Conservation (phyloP, 495 filamentous ascomycete genomes). For the Penicillium arizonense region DNA sequence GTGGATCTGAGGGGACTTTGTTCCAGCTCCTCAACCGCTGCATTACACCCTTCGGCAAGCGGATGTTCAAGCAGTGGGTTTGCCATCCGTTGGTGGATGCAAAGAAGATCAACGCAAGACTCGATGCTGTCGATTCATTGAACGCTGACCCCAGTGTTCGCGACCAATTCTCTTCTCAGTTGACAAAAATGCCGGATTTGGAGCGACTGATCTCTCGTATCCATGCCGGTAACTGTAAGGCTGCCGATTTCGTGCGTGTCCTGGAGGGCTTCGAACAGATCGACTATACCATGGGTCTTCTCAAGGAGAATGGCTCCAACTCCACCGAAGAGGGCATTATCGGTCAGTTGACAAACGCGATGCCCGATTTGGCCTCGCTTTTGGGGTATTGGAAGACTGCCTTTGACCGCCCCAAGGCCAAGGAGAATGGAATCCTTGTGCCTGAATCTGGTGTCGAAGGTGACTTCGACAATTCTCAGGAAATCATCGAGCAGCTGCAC, state of each 20-base stretch:
- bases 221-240: slow-evolving; percentile 83
- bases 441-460: slow-evolving; percentile 88
- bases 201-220: slow-evolving; percentile 93
- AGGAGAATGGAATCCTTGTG: slow-evolving; percentile 71
- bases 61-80: slow-evolving; percentile 95
- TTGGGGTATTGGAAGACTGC: slow-evolving; percentile 87
- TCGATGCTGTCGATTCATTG: slow-evolving; percentile 92
- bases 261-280: slow-evolving; percentile 98
- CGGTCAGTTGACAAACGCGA: slow-evolving; percentile 73
- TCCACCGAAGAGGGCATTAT: slow-evolving; percentile 64
- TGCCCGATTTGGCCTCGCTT: slow-evolving; percentile 78
- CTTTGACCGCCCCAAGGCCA: slow-evolving; percentile 82
- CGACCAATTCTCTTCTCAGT: slow-evolving; percentile 78
- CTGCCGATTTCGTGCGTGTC: slow-evolving; percentile 90
- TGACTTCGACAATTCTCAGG: slow-evolving; percentile 88
- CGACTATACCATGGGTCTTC: slow-evolving; percentile 80
- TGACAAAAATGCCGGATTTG: slow-evolving; percentile 90
- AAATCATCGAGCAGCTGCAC: slow-evolving; percentile 68
- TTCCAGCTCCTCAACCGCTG: slow-evolving; percentile 91
- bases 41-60: slow-evolving; percentile 95
- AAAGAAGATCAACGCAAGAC: slow-evolving; percentile 83
- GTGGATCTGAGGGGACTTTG: slow-evolving; percentile 77
- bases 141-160: slow-evolving; percentile 77
- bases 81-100: slow-evolving; percentile 92
- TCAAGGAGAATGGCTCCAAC: slow-evolving; percentile 65